Percentiles rank a stretch among this genome's conserved stretches.
Conservation (phyloP, 73 alveolate species). For the Loxodes magnus region DNA sequence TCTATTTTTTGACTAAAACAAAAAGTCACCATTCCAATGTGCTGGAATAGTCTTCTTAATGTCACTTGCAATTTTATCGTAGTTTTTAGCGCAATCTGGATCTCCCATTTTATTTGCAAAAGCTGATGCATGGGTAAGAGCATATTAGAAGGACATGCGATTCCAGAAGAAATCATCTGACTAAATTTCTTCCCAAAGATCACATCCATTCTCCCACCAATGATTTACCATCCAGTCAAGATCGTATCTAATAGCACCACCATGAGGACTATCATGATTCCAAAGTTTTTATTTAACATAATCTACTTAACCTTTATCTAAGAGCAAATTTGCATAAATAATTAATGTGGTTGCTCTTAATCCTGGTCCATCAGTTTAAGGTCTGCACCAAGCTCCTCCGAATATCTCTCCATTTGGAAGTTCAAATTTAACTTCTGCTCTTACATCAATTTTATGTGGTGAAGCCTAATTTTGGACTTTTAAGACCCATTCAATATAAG, state of each 20-base stretch:
- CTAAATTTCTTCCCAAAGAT: conserved; percentile 3
- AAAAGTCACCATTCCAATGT: background rate
- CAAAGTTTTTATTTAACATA: background rate
- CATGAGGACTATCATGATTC: too few species aligned
- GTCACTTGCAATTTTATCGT: background rate
- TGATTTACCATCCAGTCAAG: background rate
- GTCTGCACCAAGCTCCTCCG: conserved; percentile 11
- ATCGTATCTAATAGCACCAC: background rate
- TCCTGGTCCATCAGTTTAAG: conserved; percentile 5
- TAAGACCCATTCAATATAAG: background rate
- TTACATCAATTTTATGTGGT: conserved; percentile 3
- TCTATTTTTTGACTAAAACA: background rate
- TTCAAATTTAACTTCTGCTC: background rate
- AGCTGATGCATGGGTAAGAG: background rate
- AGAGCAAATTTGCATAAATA: background rate
- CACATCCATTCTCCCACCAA: background rate
- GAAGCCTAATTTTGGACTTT: background rate
- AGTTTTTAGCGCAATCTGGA: too few species aligned
- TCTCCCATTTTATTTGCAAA: background rate
- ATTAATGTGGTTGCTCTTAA: background rate
- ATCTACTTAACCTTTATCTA: background rate
- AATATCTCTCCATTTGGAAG: background rate
- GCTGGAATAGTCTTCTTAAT: background rate
- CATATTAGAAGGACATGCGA: background rate
- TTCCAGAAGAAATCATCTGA: conserved; percentile 5